Percentiles rank a stretch among this genome's conserved stretches.
These are phyloP conservation scores for Aspergillus fumigatus DNA, from an alignment of 2,329 filamentous ascomycete genomes.

Conservation along the genomic window DNA sequence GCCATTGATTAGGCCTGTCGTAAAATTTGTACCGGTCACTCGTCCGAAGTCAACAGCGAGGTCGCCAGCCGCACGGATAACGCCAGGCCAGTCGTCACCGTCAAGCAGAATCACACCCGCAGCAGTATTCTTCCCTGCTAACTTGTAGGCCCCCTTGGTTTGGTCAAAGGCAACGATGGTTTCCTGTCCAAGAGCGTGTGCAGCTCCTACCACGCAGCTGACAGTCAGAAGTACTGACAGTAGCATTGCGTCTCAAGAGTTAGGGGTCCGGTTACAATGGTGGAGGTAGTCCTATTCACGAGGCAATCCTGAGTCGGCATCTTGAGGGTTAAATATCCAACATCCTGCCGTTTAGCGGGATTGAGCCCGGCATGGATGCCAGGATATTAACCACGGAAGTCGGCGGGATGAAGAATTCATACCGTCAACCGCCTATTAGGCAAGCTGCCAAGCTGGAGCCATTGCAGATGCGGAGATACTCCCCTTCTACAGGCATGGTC, in stretches of 20 bases:
- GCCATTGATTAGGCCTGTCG: slow-evolving; percentile 50
- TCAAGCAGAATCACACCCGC: slow-evolving; percentile 48
- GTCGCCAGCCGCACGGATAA: slow-evolving; percentile 63
- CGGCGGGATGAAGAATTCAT: not conserved
- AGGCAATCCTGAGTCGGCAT: not conserved
- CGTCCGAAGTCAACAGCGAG: slow-evolving; percentile 65
- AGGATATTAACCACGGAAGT: not conserved
- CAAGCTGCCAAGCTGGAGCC: not conserved
- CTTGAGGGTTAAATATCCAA: not conserved
- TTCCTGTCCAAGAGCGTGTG: slow-evolving; percentile 1
- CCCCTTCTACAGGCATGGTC: not conserved
- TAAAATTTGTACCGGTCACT: slow-evolving; percentile 63
- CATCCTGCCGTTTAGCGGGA: not conserved
- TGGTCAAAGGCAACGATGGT: not conserved
- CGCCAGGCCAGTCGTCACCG: slow-evolving; percentile 60
- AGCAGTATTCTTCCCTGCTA: not conserved
- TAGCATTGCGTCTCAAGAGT: not conserved
- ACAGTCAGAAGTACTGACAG: not conserved
- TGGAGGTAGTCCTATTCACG: not conserved
- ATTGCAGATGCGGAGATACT: not conserved
- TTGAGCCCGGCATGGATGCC: not conserved
- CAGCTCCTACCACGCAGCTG: not conserved
- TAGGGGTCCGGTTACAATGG: not conserved
- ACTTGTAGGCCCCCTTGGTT: not conserved
- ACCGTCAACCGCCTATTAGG: not conserved